Percentiles rank a stretch among this genome's conserved stretches.
phyloP scores from a whole-genome alignment of 371 early-diverging fungal species.

The Mucor velutinosus region DNA sequence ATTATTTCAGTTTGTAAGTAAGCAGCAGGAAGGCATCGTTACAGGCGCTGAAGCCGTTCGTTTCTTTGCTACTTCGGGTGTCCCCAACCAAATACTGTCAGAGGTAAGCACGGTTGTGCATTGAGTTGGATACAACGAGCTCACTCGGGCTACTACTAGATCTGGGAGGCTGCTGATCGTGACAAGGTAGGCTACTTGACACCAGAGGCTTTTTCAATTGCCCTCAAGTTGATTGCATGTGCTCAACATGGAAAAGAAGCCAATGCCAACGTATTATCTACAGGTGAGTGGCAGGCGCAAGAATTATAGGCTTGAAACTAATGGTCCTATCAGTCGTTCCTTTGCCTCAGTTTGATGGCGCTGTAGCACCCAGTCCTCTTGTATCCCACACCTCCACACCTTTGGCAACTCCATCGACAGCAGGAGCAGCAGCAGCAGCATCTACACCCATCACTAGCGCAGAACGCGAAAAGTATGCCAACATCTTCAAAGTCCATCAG shows the following conservation, averaged over 20 bases:
- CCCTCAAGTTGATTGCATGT: slow-evolving; percentile 40
- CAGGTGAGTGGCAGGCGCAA: slow-evolving; percentile 15
- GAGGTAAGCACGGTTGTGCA: slow-evolving; percentile 47
- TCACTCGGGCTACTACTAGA: slow-evolving; percentile 42
- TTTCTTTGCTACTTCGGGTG: slow-evolving; percentile 82
- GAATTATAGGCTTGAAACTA: too few species aligned
- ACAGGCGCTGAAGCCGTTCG: slow-evolving; percentile 80
- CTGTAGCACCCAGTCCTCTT: slow-evolving; percentile 24
- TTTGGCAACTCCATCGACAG: not conserved
- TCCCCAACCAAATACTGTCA: slow-evolving; percentile 72
- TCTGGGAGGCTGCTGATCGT: slow-evolving; percentile 50
- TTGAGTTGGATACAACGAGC: not conserved
- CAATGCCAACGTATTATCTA: slow-evolving; percentile 35
- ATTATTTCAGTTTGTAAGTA: slow-evolving; percentile 68
- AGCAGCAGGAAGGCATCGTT: slow-evolving; percentile 64
- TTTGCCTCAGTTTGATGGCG: slow-evolving; percentile 62
- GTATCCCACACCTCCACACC: slow-evolving; percentile 15
- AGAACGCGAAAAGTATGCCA: slow-evolving; percentile 48
- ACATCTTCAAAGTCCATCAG: slow-evolving; percentile 46
- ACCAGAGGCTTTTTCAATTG: slow-evolving; percentile 32
- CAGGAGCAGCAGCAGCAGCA: not conserved
- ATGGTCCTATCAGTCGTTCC: slow-evolving; percentile 37
- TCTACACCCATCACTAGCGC: slow-evolving; percentile 23
- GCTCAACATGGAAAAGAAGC: slow-evolving; percentile 71
- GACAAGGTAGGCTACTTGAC: slow-evolving; percentile 36